Base-by-base conservation (phyloP, 1,139 yeast genomes). In the Hyphopichia khmerensis region DNA sequence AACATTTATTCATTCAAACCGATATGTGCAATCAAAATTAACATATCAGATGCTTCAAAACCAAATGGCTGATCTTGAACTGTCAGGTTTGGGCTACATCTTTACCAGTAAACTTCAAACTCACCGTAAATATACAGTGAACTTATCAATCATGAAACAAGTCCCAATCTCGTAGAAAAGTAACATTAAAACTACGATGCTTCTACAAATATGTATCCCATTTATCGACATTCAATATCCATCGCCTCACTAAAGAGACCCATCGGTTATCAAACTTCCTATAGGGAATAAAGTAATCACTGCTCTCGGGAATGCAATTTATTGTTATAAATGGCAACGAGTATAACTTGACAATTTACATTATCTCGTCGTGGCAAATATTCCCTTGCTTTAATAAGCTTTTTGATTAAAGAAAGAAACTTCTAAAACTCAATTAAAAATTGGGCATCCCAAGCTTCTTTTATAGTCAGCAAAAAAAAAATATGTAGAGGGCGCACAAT, bases 361-460 rank as follows among this genome's bases (percentile, higher is more conserved):
- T 78, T 72, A 75, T 66, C 77, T 68, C 83, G 83, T 69, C 84
- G 84, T 79, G 84, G 84, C 84, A 79, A 77, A 76, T 74, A 68
- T 76, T 77, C 80, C 83, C 83, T 69, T 62, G 54, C 59, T 63
- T 60, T 59, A 55, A 53, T 62, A 60, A 59, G 67, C 80, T 76
- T 79, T 79, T 79, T 78, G 82, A 77, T 78, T 78, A 60, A 56
- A 56, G 72, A 70, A 68, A 51, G 49, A 56, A 52, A 47, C 35
- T n/a, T 14, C 15, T 29, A 43, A 36, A 36, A 26, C 29, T 17
- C 4, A n/a, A 16, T n/a, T 7, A 32, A 36, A 36, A 11, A 14
- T 26, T 7, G 26, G 18, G 15, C 27, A 24, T 27, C 16, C 32
- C 26, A 3, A 23, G 33, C 4, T 18, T 32, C 36, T 38, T 38